Evolutionary conservation across 306 rosid genomes (phyloP), one percentile per base, ranked within the genome.

Genomic region (Cyamopsis tetragonoloba): DNA sequence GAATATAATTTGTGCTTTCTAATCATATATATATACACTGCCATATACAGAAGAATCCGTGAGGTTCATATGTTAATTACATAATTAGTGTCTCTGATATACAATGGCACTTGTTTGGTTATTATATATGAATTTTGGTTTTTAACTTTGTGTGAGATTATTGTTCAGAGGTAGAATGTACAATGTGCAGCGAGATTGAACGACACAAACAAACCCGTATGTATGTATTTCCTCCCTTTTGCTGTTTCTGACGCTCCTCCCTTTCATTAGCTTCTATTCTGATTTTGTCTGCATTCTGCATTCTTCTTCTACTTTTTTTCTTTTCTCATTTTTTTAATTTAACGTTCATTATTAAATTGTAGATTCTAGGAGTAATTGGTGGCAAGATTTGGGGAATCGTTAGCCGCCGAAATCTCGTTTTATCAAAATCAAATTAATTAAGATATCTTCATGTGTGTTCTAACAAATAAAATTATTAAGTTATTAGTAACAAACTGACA

Each of bases 361-460:
- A 62, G 72, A 58, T 58, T 57, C 78, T 78, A 35, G 89, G 91
- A 87, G 92, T 77, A 84, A 89, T 84, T 84, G 85, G 84, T 78
- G 95, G 96, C 96, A 86, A 67, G 89, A 92, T 87, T 89, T 72
- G 77, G 80, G 98, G 96, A 81, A 79, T 84, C 7, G 64, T 61
- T 73, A 38, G 87, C 91, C 79, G 89, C 95, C 91, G 71, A 56
- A 74, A 80, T 85, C 82, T 73, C 56, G 62, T 76, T 73, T 78
- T 38, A 41, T 77, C 75, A 44, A 64, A 68, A 69, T 71, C 47
- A 56, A 75, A n/a, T n/a, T n/a, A n/a, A n/a, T n/a, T n/a, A n/a
- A 77, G 70, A 60, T 62, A 44, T 68, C 47, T 47, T 32, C 44
- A 18, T 58, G 44, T 57, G 43, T 15, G 31, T 15, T 57, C 32